Evolutionary conservation across 2,329 filamentous ascomycete genomes (phyloP).

Genomic region (Penicillium polonicum): DNA sequence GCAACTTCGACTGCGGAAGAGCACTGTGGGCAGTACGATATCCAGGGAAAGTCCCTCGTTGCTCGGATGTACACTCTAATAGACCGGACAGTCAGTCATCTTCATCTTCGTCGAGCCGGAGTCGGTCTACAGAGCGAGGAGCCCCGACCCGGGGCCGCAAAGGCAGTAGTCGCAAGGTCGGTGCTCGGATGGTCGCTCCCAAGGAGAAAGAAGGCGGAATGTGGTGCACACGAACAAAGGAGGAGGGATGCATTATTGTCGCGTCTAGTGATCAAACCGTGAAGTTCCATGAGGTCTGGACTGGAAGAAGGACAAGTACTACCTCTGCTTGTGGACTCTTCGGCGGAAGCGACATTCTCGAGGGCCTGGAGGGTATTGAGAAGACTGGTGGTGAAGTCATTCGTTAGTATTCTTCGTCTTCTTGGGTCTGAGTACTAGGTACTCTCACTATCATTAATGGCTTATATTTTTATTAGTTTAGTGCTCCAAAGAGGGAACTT

Average conservation of each 20-base stretch:
- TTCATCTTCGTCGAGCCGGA: slow-evolving; percentile 1
- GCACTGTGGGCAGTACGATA: slow-evolving; percentile 88
- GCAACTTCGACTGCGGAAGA: slow-evolving; percentile 40
- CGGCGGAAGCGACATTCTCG: slow-evolving; percentile 81
- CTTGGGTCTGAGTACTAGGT: slow-evolving; percentile 1
- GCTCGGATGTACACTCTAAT: slow-evolving; percentile 9
- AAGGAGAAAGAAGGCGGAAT: slow-evolving; percentile 53
- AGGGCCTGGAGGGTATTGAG: slow-evolving; percentile 76
- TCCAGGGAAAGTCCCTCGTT: slow-evolving; percentile 59
- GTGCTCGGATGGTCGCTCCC: slow-evolving; percentile 29
- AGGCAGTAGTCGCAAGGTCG: slow-evolving; percentile 14
- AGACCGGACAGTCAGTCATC: slow-evolving; percentile 12
- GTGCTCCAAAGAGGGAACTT: background rate
- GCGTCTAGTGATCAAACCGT: slow-evolving; percentile 89
- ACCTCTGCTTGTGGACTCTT: slow-evolving; percentile 60
- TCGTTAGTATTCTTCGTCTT: slow-evolving; percentile 40
- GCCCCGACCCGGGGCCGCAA: slow-evolving; percentile 12
- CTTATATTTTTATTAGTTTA: slow-evolving; percentile 1
- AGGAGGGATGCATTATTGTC: slow-evolving; percentile 84
- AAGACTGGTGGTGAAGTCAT: slow-evolving; percentile 58
- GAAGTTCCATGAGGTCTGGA: slow-evolving; percentile 95
- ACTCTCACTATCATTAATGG: slow-evolving; percentile 1
- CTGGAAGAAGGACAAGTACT: slow-evolving; percentile 58
- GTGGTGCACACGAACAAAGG: slow-evolving; percentile 56
- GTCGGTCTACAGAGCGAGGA: background rate